phyloP scores from a whole-genome alignment of 78 protist genomes.

The Dictyostelium capitatum region DNA sequence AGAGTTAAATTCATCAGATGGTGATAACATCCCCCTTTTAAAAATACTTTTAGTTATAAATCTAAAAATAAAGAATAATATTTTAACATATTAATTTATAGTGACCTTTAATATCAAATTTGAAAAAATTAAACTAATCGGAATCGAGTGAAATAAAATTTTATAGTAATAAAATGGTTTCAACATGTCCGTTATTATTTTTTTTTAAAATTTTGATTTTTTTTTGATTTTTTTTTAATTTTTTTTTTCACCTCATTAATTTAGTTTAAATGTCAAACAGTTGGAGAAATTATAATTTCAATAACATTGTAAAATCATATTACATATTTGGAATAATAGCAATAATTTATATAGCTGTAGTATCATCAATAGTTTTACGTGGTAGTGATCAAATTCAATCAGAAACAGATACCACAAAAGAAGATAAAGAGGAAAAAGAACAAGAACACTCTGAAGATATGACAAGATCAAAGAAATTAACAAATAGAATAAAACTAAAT shows the following conservation, averaged over 20 bases:
- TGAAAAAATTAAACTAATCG: no score
- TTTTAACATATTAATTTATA: no score
- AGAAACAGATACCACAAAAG: background rate
- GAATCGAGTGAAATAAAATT: no score
- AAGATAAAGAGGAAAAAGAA: background rate
- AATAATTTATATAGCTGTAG: background rate
- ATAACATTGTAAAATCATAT: background rate
- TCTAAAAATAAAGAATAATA: no score
- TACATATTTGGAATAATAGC: slow-evolving; percentile 8
- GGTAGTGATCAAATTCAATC: no score
- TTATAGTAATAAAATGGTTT: no score
- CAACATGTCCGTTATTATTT: no score
- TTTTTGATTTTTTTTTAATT: background rate
- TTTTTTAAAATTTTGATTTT: slow-evolving; percentile 6
- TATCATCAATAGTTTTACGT: background rate
- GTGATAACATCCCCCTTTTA: no score
- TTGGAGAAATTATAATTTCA: background rate
- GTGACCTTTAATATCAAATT: no score
- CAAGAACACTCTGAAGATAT: background rate
- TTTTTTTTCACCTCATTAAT: background rate
- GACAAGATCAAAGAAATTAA: background rate
- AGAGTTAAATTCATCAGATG: no score
- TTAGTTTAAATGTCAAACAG: background rate
- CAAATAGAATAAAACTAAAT: background rate
- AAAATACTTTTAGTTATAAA: no score